These are phyloP conservation scores for Syncephalastrum sp. DNA, from an alignment of 371 early-diverging fungal species.

Conservation along the genomic window DNA sequence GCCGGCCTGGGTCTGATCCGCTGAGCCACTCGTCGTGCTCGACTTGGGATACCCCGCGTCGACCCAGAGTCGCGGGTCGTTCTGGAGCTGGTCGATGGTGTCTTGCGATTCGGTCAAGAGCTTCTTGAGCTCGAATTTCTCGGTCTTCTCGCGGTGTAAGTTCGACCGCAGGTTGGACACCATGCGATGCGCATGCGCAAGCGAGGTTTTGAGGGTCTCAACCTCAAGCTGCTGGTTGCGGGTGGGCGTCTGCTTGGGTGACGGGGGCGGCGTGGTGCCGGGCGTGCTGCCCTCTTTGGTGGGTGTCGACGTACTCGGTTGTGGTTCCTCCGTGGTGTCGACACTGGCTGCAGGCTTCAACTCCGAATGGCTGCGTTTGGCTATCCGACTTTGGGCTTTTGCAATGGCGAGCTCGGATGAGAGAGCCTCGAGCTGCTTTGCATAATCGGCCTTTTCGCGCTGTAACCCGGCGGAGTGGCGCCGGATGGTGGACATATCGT, in stretches of 20 bases:
- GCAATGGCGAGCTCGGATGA: constrained; percentile 52
- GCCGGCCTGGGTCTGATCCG: no score
- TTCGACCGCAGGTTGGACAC: constrained; percentile 49
- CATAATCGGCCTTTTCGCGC: constrained; percentile 60
- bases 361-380: constrained; percentile 13
- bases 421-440: constrained; percentile 60
- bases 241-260: constrained; percentile 19
- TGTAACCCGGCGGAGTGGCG: constrained; percentile 55
- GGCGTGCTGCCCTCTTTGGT: constrained; percentile 5
- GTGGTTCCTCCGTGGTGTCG: constrained; percentile 4
- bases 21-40: no score
- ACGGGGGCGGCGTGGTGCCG: constrained; percentile 13
- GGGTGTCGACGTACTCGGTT: constrained; percentile 2
- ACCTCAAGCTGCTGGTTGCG: constrained; percentile 39
- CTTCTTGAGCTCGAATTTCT: constrained; percentile 63
- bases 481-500: constrained; percentile 62
- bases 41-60: constrained; percentile 8
- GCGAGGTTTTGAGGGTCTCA: constrained; percentile 46
- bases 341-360: not conserved
- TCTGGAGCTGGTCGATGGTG: constrained; percentile 57
- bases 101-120: constrained; percentile 65
- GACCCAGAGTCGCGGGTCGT: constrained; percentile 35
- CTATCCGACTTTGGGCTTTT: constrained; percentile 29
- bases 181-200: constrained; percentile 52
- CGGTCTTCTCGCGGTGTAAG: constrained; percentile 48